Conservation (phyloP, 108 stramenopile genomes). For the Stephanodiscus triporus region DNA sequence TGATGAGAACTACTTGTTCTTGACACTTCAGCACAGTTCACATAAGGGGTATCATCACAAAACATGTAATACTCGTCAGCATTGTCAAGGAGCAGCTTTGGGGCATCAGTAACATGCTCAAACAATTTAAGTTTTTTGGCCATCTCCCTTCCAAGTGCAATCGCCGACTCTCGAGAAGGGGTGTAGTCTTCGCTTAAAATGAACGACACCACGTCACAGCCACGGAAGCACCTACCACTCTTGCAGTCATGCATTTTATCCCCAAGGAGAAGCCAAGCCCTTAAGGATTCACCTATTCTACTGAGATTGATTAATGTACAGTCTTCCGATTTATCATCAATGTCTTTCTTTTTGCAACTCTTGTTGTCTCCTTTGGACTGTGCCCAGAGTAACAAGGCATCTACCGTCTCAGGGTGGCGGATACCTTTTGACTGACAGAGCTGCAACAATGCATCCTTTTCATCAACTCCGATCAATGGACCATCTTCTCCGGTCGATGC, state of each 20-base stretch:
- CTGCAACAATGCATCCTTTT: neutral
- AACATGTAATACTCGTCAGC: neutral
- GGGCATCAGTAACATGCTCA: neutral
- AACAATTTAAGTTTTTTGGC: conserved; percentile 1
- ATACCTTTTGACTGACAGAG: conserved; percentile 3
- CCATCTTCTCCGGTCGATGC: too few relatives aligned
- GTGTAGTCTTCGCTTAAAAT: conserved; percentile 5
- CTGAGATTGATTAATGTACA: neutral
- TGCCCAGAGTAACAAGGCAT: neutral
- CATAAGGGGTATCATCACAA: neutral
- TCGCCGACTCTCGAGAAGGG: conserved; percentile 8
- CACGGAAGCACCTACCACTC: conserved; percentile 1
- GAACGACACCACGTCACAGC: conserved; percentile 8
- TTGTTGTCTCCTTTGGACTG: neutral
- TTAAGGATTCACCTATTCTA: conserved; percentile 2
- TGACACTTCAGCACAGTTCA: too few relatives aligned
- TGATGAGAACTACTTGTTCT: neutral
- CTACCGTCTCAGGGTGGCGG: neutral
- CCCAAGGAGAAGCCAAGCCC: neutral
- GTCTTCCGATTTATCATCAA: neutral
- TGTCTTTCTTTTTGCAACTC: too few relatives aligned
- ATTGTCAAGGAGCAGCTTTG: neutral
- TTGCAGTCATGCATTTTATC: neutral
- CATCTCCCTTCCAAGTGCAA: conserved; percentile 14
- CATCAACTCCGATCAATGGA: neutral